Conservation (phyloP, 2,329 filamentous ascomycete species). For the Thielaviopsis musarum region DNA sequence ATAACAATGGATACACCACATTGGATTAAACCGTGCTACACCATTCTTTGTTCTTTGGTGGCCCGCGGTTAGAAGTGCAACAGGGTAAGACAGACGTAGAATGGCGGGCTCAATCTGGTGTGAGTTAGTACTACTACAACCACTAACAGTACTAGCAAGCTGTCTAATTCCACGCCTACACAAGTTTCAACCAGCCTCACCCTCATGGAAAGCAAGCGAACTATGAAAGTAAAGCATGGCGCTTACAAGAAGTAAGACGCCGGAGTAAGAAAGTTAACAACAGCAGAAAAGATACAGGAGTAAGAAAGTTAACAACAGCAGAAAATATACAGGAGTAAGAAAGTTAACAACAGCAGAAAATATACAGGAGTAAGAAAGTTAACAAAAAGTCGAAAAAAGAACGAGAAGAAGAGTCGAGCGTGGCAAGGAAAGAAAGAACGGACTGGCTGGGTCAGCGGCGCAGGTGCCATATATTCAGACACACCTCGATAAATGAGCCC, state of each 20-base stretch:
- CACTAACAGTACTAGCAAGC: no score
- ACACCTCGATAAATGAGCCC: neutral
- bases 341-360: neutral
- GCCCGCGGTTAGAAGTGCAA: neutral
- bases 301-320: no score
- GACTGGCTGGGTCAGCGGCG: no score
- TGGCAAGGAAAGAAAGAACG: no score
- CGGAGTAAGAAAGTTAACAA: neutral
- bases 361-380: neutral
- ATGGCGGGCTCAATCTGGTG: neutral
- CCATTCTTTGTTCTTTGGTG: neutral
- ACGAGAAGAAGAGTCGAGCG: neutral
- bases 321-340: neutral
- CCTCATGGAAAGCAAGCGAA: neutral
- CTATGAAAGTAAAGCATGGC: neutral
- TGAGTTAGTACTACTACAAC: neutral
- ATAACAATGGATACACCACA: no score
- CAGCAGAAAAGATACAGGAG: no score
- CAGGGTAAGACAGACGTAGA: neutral
- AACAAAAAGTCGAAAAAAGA: neutral
- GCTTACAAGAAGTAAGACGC: neutral
- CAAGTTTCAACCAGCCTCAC: no score
- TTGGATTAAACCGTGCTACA: no score
- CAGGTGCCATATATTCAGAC: neutral
- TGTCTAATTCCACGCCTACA: no score